phyloP scores from a whole-genome alignment of 495 filamentous ascomycete genomes.

The Daldinia vernicosa region DNA sequence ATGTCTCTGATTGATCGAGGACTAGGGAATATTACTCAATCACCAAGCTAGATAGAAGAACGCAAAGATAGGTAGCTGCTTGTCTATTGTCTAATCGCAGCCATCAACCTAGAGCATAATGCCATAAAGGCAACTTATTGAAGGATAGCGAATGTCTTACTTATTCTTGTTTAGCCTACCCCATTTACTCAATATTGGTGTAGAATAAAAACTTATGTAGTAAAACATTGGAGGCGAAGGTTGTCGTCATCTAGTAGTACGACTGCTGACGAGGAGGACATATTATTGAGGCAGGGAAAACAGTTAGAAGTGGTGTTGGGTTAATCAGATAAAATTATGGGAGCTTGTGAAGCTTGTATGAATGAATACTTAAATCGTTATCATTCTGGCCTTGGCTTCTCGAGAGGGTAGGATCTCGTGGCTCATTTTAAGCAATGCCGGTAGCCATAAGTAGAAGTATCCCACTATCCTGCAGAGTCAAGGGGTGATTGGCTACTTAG shows the following conservation, averaged over 20 bases:
- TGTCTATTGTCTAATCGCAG: slow-evolving; percentile 1
- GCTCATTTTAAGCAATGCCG: slow-evolving; percentile 10
- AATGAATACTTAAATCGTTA: slow-evolving; percentile 2
- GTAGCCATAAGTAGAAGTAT: slow-evolving; percentile 19
- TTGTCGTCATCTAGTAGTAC: slow-evolving; percentile 29
- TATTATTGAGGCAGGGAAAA: slow-evolving; percentile 6
- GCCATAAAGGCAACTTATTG: not conserved
- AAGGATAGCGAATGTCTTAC: slow-evolving; percentile 4
- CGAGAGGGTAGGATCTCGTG: slow-evolving; percentile 23
- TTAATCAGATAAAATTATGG: slow-evolving; percentile 20
- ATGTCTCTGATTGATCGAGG: slow-evolving; percentile 9
- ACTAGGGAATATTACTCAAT: slow-evolving; percentile 4
- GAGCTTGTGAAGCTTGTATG: not conserved
- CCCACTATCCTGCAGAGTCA: slow-evolving; percentile 8
- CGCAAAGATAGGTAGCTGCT: slow-evolving; percentile 5
- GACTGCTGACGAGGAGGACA: slow-evolving; percentile 22
- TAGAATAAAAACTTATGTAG: slow-evolving; percentile 4
- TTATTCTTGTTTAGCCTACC: slow-evolving; percentile 1
- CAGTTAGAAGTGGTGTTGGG: slow-evolving; percentile 17
- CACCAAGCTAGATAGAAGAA: not conserved
- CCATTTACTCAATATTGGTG: slow-evolving; percentile 5
- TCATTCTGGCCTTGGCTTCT: slow-evolving; percentile 14
- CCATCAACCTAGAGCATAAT: not conserved
- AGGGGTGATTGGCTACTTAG: slow-evolving; percentile 9
- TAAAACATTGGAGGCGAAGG: slow-evolving; percentile 18